phyloP scores from a whole-genome alignment of 768 basidiomycete genomes.

The Rubroboletus satanas region DNA sequence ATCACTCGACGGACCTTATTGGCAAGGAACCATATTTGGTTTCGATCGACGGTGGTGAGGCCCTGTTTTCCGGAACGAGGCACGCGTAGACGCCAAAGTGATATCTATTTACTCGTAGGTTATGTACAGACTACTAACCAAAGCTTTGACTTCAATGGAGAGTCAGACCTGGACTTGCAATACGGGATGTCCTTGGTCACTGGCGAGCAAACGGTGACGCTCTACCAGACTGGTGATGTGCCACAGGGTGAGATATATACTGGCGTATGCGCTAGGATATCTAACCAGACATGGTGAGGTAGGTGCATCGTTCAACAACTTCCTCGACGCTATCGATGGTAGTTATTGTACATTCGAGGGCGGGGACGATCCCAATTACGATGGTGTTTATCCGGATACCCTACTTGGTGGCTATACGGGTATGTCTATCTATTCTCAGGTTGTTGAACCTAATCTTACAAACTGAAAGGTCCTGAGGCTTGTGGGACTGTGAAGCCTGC shows the following conservation, averaged over 20 bases:
- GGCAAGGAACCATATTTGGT: conserved; percentile 28
- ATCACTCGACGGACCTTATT: conserved; percentile 16
- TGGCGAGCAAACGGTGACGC: conserved; percentile 26
- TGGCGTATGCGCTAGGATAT: no score
- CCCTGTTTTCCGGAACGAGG: not conserved
- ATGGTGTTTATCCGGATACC: conserved; percentile 28
- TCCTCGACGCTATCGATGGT: conserved; percentile 38
- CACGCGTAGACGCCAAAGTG: not conserved
- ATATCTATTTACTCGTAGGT: conserved; percentile 12
- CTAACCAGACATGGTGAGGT: not conserved
- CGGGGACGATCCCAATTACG: conserved; percentile 29
- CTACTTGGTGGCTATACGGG: conserved; percentile 16
- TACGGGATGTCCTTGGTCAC: conserved; percentile 33
- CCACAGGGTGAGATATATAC: conserved; percentile 1
- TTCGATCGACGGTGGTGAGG: conserved; percentile 36
- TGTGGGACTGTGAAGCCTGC: conserved; percentile 40
- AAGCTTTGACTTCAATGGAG: conserved; percentile 21
- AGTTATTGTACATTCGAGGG: conserved; percentile 37
- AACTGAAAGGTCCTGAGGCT: conserved; percentile 14
- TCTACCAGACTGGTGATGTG: conserved; percentile 34
- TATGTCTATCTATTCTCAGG: not conserved
- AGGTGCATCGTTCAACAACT: conserved; percentile 36
- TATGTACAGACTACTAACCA: conserved; percentile 21
- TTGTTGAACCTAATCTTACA: not conserved
- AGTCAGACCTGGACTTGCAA: conserved; percentile 32